A percentile compares a stretch with the other conserved stretches of the same genome.
phyloP scores from a whole-genome alignment of 306 rosid species.

The Quercus cerris region DNA sequence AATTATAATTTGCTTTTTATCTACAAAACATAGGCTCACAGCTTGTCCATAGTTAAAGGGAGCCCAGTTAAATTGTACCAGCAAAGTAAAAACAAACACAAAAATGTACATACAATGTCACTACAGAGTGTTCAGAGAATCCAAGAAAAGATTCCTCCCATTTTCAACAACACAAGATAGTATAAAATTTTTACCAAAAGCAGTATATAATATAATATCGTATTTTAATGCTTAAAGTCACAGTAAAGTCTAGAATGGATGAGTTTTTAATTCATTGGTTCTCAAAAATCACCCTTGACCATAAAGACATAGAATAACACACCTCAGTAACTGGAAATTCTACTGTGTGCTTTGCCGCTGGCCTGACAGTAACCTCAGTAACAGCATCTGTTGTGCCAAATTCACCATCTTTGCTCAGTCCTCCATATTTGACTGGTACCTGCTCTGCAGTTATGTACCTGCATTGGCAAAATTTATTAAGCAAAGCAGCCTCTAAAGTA shows the following conservation, averaged over 20 bases:
- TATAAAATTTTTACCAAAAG: not conserved
- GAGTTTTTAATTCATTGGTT: conserved; percentile 8
- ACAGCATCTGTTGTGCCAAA: conserved; percentile 48
- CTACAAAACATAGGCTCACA: not conserved
- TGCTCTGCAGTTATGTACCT: conserved; percentile 71
- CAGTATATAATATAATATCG: not conserved
- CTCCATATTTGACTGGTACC: conserved; percentile 74
- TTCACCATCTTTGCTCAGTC: conserved; percentile 66
- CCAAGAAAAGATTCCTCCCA: conserved; percentile 26
- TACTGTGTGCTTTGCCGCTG: conserved; percentile 56
- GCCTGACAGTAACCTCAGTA: conserved; percentile 53
- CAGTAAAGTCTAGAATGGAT: not conserved
- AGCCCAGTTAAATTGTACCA: not conserved
- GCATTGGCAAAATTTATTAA: conserved; percentile 6
- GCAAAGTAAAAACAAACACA: conserved; percentile 1
- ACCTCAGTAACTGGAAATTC: conserved; percentile 70
- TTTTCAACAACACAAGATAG: not conserved
- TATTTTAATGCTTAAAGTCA: not conserved
- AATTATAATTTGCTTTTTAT: too few species aligned
- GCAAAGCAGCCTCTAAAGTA: not conserved
- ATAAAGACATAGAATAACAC: conserved; percentile 9
- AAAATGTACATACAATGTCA: conserved; percentile 1
- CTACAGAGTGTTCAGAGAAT: conserved; percentile 19
- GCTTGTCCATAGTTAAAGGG: not conserved
- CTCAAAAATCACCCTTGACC: conserved; percentile 4